Base-by-base conservation (phyloP, 495 filamentous ascomycete genomes). In the Apiosordaria backusii region DNA sequence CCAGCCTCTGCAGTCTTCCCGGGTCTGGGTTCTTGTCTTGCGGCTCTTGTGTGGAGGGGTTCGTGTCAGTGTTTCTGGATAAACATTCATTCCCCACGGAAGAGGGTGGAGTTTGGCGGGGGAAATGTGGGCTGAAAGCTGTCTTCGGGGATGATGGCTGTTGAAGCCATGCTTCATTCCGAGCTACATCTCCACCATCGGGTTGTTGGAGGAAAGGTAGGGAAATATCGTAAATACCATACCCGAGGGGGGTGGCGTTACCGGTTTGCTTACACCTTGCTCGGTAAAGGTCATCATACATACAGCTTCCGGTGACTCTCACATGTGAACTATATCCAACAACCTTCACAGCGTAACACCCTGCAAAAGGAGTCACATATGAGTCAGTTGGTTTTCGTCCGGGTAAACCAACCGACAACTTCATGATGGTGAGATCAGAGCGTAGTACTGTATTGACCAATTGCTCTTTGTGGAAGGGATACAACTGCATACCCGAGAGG, bases 391-490 rank as follows among this genome's bases (percentile, higher is more conserved):
- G 10, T 13, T 18, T 45, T n/a, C n/a, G n/a, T n/a, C n/a, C 35
- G 35, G 35, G 35, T 45, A 45, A 45, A 45, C 6, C 9, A 45
- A 35, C 29, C 29, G 10, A 5, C 29, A 35, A 5, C 10, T 10
- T 45, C 6, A n/a, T 50, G 52, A 55, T 55, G 52, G 21, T n/a
- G 52, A 55, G 52, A 55, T 55, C 18, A 19, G 52, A 19, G n/a
- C 2, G 52, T 55, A n/a, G 22, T 55, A 55, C 21, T 55, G 52
- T 55, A 55, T 55, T 55, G 52, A 55, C 9, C 52, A 55, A 23
- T 55, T 18, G n/a, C 16, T n/a, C n/a, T n/a, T n/a, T n/a, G n/a
- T n/a, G n/a, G n/a, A 15, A 45, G 16, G 35, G 16, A 45, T 2
- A 9, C 35, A 2, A 45, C 35, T 45, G 35, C 16, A 45, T 45